These are phyloP conservation scores for Globomyces pollinis-pini DNA, from an alignment of 192 early-diverging fungal genomes.

Conservation along the genomic window DNA sequence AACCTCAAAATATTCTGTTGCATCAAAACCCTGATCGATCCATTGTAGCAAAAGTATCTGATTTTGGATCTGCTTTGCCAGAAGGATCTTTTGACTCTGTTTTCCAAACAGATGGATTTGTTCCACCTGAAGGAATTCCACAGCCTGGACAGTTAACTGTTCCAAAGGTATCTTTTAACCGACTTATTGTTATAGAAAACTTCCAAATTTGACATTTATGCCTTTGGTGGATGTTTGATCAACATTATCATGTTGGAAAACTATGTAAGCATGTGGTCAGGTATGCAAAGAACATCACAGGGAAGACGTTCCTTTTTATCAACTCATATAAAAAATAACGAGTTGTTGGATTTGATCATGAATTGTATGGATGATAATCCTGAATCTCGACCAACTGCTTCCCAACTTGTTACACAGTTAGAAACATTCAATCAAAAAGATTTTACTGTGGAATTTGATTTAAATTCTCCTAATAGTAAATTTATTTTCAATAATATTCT, in stretches of 20 bases:
- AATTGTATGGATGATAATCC: background rate
- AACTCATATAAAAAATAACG: background rate
- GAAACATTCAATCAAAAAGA: no score
- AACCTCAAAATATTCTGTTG: background rate
- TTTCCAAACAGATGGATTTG: slow-evolving; percentile 1
- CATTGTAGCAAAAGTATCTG: slow-evolving; percentile 5
- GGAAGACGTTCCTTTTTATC: background rate
- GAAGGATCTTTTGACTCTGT: background rate
- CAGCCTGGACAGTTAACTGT: no score
- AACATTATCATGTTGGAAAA: slow-evolving; percentile 8
- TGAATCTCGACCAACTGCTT: background rate
- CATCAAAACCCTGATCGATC: background rate
- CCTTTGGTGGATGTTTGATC: slow-evolving; percentile 1
- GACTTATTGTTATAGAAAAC: background rate
- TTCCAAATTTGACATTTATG: slow-evolving; percentile 6
- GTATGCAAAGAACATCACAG: background rate
- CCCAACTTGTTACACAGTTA: no score
- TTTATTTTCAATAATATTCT: no score
- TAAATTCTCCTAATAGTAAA: no score
- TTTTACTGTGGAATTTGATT: no score
- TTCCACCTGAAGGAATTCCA: slow-evolving; percentile 4
- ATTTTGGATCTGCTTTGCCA: slow-evolving; percentile 4
- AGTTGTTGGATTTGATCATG: background rate
- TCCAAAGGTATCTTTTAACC: background rate
- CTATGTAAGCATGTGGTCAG: slow-evolving; percentile 1